Conservation (phyloP, 2,329 filamentous ascomycete species). For the Alternaria arborescens region DNA sequence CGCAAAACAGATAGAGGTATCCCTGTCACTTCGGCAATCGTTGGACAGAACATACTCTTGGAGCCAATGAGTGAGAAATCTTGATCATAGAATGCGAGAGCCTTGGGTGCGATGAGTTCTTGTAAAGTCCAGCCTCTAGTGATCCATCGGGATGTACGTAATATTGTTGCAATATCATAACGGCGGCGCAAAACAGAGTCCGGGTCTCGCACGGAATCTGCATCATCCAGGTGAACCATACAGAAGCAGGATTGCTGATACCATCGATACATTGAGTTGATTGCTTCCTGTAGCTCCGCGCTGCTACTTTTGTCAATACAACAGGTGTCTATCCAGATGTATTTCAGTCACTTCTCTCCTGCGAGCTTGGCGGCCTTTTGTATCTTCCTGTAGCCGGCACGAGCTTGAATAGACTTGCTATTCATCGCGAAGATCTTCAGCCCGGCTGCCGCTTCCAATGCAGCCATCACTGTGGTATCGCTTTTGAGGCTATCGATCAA, state of each 20-base stretch:
- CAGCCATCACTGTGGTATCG: background rate
- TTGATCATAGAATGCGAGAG: background rate
- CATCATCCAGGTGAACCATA: conserved; percentile 23
- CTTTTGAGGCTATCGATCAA: too few species aligned
- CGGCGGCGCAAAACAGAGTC: background rate
- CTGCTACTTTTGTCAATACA: conserved; percentile 5
- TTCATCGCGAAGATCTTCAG: background rate
- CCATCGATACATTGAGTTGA: conserved; percentile 10
- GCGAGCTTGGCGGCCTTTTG: background rate
- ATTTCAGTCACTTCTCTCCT: background rate
- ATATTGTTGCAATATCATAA: conserved; percentile 14
- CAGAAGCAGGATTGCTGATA: conserved; percentile 22
- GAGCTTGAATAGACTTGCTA: background rate
- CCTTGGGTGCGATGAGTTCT: background rate
- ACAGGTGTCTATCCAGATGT: conserved; percentile 6
- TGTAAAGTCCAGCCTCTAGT: conserved; percentile 1
- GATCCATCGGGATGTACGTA: background rate
- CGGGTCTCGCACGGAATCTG: background rate
- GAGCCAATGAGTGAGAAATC: background rate
- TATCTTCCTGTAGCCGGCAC: conserved; percentile 4
- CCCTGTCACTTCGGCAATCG: background rate
- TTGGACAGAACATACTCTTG: background rate
- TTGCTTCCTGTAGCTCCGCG: conserved; percentile 5
- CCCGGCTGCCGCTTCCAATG: background rate
- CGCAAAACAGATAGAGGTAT: background rate